Percentiles rank a stretch among this genome's conserved stretches.
Evolutionary conservation across 1,139 yeast species (phyloP).

Genomic region (Scheffersomyces illinoinensis): DNA sequence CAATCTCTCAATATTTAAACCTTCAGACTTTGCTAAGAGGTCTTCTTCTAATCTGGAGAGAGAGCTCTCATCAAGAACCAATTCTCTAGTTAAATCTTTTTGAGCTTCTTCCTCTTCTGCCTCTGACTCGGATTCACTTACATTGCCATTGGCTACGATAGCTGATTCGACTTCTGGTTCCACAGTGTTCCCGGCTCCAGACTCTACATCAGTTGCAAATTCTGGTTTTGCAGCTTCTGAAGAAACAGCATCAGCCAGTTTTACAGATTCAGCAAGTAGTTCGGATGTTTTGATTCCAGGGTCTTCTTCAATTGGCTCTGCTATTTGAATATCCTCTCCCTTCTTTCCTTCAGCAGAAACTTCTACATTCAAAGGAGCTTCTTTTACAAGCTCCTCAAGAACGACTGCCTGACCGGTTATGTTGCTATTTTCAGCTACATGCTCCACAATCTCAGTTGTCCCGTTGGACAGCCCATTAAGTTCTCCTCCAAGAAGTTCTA

Average conservation of each 20-base stretch:
- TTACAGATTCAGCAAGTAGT: conserved; percentile 1
- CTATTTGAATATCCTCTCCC: conserved; percentile 1
- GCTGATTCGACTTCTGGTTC: neutral
- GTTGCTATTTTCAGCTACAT: neutral
- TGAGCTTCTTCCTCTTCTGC: conserved; percentile 24
- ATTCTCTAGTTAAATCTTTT: conserved; percentile 13
- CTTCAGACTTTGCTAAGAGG: conserved; percentile 42
- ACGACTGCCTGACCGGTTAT: neutral
- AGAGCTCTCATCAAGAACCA: conserved; percentile 30
- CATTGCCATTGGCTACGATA: neutral
- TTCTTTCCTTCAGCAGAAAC: neutral
- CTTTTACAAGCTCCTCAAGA: conserved; percentile 1
- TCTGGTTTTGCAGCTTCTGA: conserved; percentile 14
- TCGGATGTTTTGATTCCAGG: neutral
- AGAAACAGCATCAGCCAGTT: neutral
- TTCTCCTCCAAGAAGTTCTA: neutral
- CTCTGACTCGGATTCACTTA: conserved; percentile 14
- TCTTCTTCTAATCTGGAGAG: conserved; percentile 23
- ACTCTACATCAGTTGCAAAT: neutral
- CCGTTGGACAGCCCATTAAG: neutral
- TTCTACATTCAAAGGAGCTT: neutral
- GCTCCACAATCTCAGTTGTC: neutral
- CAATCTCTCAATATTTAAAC: conserved; percentile 63
- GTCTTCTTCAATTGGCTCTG: neutral
- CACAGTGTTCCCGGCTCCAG: neutral